phyloP scores from a whole-genome alignment of 352 stramenopile genomes.

The Lagenidium sp. region DNA sequence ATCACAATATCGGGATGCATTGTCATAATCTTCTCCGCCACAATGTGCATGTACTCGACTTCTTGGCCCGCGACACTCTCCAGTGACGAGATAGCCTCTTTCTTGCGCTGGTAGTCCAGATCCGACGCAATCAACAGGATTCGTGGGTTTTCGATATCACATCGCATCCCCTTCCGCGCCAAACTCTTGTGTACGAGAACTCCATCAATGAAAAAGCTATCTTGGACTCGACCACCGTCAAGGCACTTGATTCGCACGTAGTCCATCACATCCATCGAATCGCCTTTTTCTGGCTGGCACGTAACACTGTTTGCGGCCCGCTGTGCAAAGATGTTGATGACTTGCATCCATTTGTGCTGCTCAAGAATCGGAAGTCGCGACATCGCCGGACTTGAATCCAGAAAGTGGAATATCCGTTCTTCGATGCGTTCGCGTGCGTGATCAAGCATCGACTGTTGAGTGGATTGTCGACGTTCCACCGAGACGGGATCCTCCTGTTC shows the following conservation, averaged over 20 bases:
- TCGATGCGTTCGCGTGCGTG: constrained; percentile 55
- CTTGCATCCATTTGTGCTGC: constrained; percentile 77
- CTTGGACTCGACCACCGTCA: constrained; percentile 58
- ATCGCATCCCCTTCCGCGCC: constrained; percentile 77
- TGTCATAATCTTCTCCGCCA: constrained; percentile 84
- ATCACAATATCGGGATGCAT: constrained; percentile 79
- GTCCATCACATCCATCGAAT: constrained; percentile 79
- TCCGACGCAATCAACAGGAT: constrained; percentile 79
- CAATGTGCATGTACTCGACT: constrained; percentile 87
- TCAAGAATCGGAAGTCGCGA: constrained; percentile 59
- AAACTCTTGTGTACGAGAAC: constrained; percentile 85
- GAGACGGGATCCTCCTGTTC: constrained; percentile 37
- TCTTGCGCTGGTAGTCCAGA: constrained; percentile 80
- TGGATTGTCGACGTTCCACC: constrained; percentile 27
- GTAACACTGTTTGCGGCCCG: constrained; percentile 52
- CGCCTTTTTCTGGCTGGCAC: constrained; percentile 58
- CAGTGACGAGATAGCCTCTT: constrained; percentile 72
- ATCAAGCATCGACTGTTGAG: constrained; percentile 45
- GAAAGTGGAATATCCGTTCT: constrained; percentile 62
- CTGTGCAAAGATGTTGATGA: constrained; percentile 63
- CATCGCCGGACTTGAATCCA: constrained; percentile 40
- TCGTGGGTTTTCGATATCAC: constrained; percentile 62
- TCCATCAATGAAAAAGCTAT: constrained; percentile 85
- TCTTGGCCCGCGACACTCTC: constrained; percentile 79
- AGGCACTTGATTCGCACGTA: constrained; percentile 80